Conservation (phyloP, 169 alveolate species). For the Plasmodium adleri region DNA sequence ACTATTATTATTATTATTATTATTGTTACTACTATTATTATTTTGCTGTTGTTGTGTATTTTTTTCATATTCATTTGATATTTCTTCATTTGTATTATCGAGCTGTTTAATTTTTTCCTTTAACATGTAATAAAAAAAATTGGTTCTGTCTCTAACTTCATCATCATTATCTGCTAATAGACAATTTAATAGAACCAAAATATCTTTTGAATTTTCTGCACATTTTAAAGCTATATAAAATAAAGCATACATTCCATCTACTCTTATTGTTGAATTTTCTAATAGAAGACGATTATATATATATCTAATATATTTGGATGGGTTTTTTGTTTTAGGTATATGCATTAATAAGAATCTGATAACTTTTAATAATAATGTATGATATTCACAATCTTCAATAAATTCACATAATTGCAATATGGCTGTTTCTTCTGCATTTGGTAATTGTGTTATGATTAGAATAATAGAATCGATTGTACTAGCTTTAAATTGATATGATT, state of each 20-base stretch:
- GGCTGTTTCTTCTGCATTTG: constrained; percentile 89
- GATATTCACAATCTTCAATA: constrained; percentile 98
- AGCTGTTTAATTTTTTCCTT: constrained; percentile 16
- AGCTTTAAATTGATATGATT: constrained; percentile 90
- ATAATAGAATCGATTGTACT: constrained; percentile 94
- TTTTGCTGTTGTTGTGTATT: no score
- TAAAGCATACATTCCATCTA: constrained; percentile 97
- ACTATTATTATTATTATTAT: neutral
- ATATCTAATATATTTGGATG: constrained; percentile 94
- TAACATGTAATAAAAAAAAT: constrained; percentile 75
- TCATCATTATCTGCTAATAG: constrained; percentile 84
- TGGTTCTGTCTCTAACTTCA: constrained; percentile 86
- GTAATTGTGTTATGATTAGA: constrained; percentile 87
- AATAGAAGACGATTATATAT: constrained; percentile 96
- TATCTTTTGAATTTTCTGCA: constrained; percentile 80
- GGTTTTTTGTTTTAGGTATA: constrained; percentile 92
- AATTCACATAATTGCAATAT: constrained; percentile 95
- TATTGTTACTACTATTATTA: neutral
- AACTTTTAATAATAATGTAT: constrained; percentile 89
- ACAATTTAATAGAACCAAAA: constrained; percentile 80
- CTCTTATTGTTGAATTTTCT: constrained; percentile 96
- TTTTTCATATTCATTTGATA: neutral
- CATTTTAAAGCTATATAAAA: constrained; percentile 90
- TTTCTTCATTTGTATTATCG: neutral
- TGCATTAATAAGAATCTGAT: constrained; percentile 92